A percentile compares a stretch with the other conserved stretches of the same genome.
These are phyloP conservation scores for Buddleja alternifolia DNA, from an alignment of 257 asterid species.

Conservation along the genomic window DNA sequence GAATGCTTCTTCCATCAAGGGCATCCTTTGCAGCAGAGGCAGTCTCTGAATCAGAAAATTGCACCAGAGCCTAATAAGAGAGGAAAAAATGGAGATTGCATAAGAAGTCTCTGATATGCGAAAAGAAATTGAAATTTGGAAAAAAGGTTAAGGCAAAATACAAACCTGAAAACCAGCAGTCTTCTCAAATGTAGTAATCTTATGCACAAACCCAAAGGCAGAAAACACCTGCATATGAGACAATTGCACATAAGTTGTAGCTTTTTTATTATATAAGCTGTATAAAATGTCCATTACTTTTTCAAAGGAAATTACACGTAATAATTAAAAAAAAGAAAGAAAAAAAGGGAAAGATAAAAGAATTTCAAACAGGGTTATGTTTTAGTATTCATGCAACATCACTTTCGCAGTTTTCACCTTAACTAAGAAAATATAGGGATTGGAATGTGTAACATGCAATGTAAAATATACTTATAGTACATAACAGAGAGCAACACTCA, in stretches of 20 bases:
- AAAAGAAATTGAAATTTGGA: not conserved
- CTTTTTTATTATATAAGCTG: not conserved
- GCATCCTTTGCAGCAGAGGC: conserved; percentile 77
- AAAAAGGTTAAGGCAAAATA: not conserved
- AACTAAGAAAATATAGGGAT: not conserved
- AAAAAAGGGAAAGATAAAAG: not conserved
- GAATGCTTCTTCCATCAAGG: conserved; percentile 84
- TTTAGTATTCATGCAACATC: not conserved
- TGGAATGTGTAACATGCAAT: not conserved
- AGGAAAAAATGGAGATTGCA: not conserved
- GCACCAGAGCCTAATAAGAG: conserved; percentile 64
- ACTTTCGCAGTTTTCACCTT: not conserved
- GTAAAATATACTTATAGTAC: not conserved
- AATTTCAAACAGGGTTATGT: not conserved
- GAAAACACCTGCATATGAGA: conserved; percentile 61
- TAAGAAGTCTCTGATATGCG: conserved; percentile 4
- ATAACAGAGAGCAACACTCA: not conserved
- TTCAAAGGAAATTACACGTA: not conserved
- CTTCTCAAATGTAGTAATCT: conserved; percentile 81
- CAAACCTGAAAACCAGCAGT: conserved; percentile 84
- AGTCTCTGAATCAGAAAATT: conserved; percentile 69
- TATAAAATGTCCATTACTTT: not conserved
- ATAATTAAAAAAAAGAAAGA: not conserved
- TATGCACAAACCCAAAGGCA: conserved; percentile 80
- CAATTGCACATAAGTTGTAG: too few relatives aligned